Evolutionary conservation across 169 alveolate genomes (phyloP), one percentile per base, ranked within the genome.

Genomic region (Babesia divergens): DNA sequence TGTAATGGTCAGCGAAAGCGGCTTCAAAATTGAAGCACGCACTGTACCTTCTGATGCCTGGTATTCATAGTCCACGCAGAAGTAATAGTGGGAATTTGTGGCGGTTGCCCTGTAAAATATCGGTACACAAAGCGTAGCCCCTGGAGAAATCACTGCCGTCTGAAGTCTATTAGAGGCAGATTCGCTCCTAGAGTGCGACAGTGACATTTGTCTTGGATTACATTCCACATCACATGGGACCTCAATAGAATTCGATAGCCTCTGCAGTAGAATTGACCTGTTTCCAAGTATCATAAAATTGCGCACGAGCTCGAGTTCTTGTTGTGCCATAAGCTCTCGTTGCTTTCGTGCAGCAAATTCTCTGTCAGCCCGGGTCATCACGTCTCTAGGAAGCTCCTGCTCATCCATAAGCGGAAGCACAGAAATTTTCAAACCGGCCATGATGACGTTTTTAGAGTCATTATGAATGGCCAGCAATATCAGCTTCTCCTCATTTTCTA

Each of bases 11-110:
- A 62, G 47, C 50, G 28, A 26, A 0, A 62, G 16, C 34, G 28
- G 28, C 60, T 62, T 62, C 38, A 31, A 62, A 32, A 62, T 37
- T 24, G 72, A 1, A 0, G 72, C 40, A 16, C 72, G 42, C 2
- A 62, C 59, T 9, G 72, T 58, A 24, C 72, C 72, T n/a, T 42
- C 46, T 1, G 6, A 20, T 6, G 58, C 6, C 5, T 28, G 9
- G 72, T 62, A 62, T 46, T 62, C 72, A 22, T 62, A 62, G 35
- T 62, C 72, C 22, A 62, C 72, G 16, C 72, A 29, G 24, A 62
- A 43, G 35, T 62, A 46, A 59, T 22, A 62, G 18, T 50, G 2
- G 11, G 60, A 43, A n/a, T 29, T 50, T 3, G 62, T 62, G 31
- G 24, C 46, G 53, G 68, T 32, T 13, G 72, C 72, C 18, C 59